phyloP scores from a whole-genome alignment of 495 filamentous ascomycete genomes.

The Hyphodiscus hymeniophilus region DNA sequence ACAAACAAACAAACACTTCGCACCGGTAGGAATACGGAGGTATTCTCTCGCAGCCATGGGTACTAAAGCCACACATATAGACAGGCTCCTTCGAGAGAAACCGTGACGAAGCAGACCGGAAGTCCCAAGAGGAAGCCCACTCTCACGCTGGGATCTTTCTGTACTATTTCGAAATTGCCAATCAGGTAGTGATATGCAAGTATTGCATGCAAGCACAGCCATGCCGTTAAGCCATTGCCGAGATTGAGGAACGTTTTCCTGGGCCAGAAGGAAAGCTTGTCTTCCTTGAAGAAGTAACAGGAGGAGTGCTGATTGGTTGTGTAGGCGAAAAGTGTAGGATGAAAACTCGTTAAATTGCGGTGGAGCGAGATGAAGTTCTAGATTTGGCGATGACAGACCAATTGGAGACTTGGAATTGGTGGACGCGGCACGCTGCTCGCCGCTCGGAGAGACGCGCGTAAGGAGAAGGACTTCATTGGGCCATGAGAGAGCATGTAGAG shows the following conservation, averaged over 20 bases:
- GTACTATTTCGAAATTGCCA: background rate
- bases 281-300: background rate
- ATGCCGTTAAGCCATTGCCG: slow-evolving; percentile 1
- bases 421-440: too few species aligned
- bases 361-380: background rate
- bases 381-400: too few species aligned
- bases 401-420: too few species aligned
- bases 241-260: slow-evolving; percentile 6
- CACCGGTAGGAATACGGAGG: too few species aligned
- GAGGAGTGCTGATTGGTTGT: background rate
- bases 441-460: background rate
- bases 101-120: background rate
- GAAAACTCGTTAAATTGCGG: slow-evolving; percentile 1
- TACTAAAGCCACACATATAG: too few species aligned
- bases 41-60: too few species aligned
- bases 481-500: too few species aligned
- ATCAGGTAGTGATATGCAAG: background rate
- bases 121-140: background rate
- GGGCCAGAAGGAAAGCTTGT: slow-evolving; percentile 1
- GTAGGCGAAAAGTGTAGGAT: background rate
- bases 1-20: too few species aligned
- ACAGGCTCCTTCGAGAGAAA: too few species aligned
- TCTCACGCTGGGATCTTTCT: too few species aligned
- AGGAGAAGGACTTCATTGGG: too few species aligned
- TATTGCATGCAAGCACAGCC: background rate